Base-by-base conservation (phyloP, 2,329 filamentous ascomycete species). In the Basipetospora chlamydospora region DNA sequence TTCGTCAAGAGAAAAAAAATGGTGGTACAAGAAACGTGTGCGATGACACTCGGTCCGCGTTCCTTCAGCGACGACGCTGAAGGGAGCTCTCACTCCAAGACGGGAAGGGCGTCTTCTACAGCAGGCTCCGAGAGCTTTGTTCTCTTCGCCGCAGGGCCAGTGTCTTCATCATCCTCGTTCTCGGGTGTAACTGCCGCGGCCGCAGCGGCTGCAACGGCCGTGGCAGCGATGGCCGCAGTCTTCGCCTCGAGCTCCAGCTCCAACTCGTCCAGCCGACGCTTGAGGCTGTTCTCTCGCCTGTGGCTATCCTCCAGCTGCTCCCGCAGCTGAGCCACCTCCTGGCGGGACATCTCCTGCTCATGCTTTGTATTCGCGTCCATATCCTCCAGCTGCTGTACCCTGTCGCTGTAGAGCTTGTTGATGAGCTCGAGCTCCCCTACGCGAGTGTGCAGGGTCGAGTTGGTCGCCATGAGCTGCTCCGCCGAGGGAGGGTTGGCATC, bases 371-470 rank as follows among this genome's bases (percentile, higher is more conserved):
- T 75, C 33, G 72, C 72, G 51, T 88, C 82, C 49, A 80, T 80
- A 46, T 77, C 73, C 52, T 92, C 84, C 10, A 90, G 66, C 52
- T 90, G 81, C 68, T 53, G 76, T 57, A 95, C 75, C 9, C 80
- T 73, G 26, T 78, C 78, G 35, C 78, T 69, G 55, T 85, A 86
- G 30, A 87, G 64, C 51, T 82, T 80, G 49, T 87, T 95, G 63
- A 98, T 95, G 36, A 98, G 73, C 54, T 98, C 90, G 17, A 98
- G 70, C 56, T 98, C 90, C 47, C 80, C 90, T 23, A 98, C 88
- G 28, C 90, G 78, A 1, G 90, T 98, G 61, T 92, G 93, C n/a
- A 96, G 67, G 35, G 77, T 80, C 5, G 82, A 82, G 55, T 93
- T 94, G 42, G 79, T 73, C 2, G 80, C 78, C 36, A 85, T 64